Evolutionary conservation across 2,329 filamentous ascomycete genomes (phyloP), one percentile per base, ranked within the genome.

Genomic region (Alternaria longipes): DNA sequence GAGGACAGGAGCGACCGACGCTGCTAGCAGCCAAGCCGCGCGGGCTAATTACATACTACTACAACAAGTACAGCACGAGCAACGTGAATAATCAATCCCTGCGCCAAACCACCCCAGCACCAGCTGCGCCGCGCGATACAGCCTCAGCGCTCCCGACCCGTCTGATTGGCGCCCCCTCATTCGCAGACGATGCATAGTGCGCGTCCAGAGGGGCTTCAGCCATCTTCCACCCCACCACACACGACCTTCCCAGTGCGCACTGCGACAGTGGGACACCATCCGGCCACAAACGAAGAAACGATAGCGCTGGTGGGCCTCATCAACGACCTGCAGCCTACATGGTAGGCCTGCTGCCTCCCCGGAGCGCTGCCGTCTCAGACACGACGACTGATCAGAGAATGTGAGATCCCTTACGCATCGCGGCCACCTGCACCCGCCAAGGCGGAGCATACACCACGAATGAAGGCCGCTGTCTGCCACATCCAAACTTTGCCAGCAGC

Each of bases 341-440:
- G 56, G 44, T 50, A 49, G 51, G 56, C 56, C 51, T 59, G 56
- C 28, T 41, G 36, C 42, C 51, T 56, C 50, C 34, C 22, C 34
- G 50, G 50, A 52, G 50, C 50, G 45, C 55, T 58, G 56, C 56
- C 38, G 56, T 55, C 50, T 55, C 54, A 59, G 56, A 60, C 40
- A 50, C 46, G 46, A 50, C 46, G 46, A 50, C 20, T 36, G 46
- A 54, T 22, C 47, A 57, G 24, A 56, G 41, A 56, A 49, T 59
- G 60, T 54, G 51, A 56, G 38, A 64, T 68, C 62, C 65, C 65
- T 66, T 66, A 63, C 64, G 60, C 69, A 68, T 60, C 62, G 50
- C 64, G 61, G 66, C 52, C 68, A 67, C 62, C 66, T 65, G 68
- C 69, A 68, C 63, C 66, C 60, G 70, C 69, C 69, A 68, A 67